Percentiles rank a stretch among this genome's conserved stretches.
Conservation (phyloP, 257 asterid genomes). For the Mitragyna speciosa region DNA sequence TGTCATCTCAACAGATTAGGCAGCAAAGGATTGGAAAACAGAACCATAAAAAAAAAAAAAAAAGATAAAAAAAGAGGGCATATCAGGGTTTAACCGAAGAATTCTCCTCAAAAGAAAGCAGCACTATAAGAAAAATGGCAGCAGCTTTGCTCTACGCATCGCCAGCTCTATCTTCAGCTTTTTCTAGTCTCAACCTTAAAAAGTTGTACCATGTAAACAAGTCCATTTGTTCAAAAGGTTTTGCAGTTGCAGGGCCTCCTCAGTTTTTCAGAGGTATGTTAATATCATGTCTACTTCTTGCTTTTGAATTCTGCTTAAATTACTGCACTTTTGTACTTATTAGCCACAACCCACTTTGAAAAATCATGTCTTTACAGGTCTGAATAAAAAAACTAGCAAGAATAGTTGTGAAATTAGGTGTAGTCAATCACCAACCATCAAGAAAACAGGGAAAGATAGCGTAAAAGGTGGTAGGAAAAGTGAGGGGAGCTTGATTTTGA, state of each 20-base stretch:
- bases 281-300: background rate
- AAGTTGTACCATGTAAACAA: background rate
- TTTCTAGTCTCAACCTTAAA: slow-evolving; percentile 24
- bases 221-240: slow-evolving; percentile 23
- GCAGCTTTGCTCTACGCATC: slow-evolving; percentile 43
- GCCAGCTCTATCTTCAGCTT: slow-evolving; percentile 34
- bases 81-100: background rate
- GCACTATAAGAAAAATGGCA: background rate
- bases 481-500: slow-evolving; percentile 52
- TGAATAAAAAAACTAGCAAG: slow-evolving; percentile 27
- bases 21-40: too few relatives aligned
- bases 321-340: slow-evolving; percentile 2
- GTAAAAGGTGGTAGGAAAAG: slow-evolving; percentile 43
- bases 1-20: too few relatives aligned
- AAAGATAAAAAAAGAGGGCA: background rate
- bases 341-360: slow-evolving; percentile 16
- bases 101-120: too few relatives aligned
- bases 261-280: slow-evolving; percentile 50
- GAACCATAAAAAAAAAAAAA: too few relatives aligned
- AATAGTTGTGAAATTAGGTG: slow-evolving; percentile 31
- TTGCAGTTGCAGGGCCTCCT: slow-evolving; percentile 24
- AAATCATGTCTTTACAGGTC: slow-evolving; percentile 34
- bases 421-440: slow-evolving; percentile 39
- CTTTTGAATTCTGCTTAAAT: background rate
- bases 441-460: slow-evolving; percentile 31